Percentiles rank a stretch among this genome's conserved stretches.
These are phyloP conservation scores for Pleurotus ostreatus DNA, from an alignment of 768 basidiomycete genomes.

Conservation along the genomic window DNA sequence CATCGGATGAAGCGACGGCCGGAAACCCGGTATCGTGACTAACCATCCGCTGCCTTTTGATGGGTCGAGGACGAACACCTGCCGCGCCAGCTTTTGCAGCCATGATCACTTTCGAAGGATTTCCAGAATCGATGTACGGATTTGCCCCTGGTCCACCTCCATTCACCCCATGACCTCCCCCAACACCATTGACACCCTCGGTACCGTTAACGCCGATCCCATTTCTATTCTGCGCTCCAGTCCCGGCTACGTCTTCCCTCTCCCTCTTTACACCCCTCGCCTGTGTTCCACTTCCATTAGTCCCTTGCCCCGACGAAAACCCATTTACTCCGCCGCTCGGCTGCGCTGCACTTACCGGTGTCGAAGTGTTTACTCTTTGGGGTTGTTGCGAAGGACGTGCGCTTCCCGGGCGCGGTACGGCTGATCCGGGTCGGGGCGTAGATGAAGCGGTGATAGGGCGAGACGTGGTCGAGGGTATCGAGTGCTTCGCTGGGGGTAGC, in stretches of 20 bases:
- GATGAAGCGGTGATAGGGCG: conserved; percentile 18
- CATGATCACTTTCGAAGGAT: conserved; percentile 26
- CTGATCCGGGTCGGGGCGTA: conserved; percentile 30
- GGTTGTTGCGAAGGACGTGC: conserved; percentile 13
- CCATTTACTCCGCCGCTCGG: conserved; percentile 14
- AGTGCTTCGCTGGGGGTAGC: conserved; percentile 18
- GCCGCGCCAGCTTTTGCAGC: conserved; percentile 57
- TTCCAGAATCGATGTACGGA: not conserved
- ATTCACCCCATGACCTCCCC: conserved; percentile 20
- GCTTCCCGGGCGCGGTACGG: conserved; percentile 17
- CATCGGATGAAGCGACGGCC: conserved; percentile 1
- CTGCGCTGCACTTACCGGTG: conserved; percentile 5
- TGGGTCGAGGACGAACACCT: conserved; percentile 58
- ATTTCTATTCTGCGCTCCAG: conserved; percentile 1
- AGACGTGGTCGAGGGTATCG: conserved; percentile 19
- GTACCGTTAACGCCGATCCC: conserved; percentile 16
- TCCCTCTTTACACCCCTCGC: conserved; percentile 40
- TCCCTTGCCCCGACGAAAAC: conserved; percentile 21
- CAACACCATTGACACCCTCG: conserved; percentile 23
- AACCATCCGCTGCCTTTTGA: conserved; percentile 77
- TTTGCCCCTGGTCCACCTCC: conserved; percentile 29
- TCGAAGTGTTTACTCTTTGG: conserved; percentile 7
- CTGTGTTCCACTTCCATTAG: conserved; percentile 25
- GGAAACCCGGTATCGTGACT: conserved; percentile 20
- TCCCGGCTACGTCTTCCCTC: conserved; percentile 27